phyloP scores from a whole-genome alignment of 345 rosid species.

The Euclidium syriacum region DNA sequence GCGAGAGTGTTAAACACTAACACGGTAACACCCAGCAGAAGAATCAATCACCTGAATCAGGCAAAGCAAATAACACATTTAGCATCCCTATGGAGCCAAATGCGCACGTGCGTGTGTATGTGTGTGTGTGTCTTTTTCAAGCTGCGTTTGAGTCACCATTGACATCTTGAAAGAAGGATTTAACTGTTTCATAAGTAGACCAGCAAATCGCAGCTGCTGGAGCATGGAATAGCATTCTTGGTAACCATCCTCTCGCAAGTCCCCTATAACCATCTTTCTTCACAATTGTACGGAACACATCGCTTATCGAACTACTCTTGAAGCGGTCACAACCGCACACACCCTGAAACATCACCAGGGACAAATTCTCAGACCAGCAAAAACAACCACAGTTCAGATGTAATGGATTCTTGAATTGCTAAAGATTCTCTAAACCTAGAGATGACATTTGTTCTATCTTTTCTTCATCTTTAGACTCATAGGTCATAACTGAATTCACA shows the following conservation, averaged over 20 bases:
- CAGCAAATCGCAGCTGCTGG: conserved; percentile 99
- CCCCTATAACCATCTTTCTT: conserved; percentile 84
- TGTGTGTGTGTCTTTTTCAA: conserved; percentile 25
- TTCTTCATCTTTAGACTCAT: background rate
- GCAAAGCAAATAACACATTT: conserved; percentile 7
- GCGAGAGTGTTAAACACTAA: conserved; percentile 7
- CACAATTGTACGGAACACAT: conserved; percentile 59
- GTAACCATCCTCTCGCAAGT: conserved; percentile 89
- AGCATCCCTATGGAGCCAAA: too few species aligned
- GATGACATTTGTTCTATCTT: background rate
- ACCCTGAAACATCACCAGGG: conserved; percentile 49
- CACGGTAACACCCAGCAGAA: conserved; percentile 2
- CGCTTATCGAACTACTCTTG: conserved; percentile 58
- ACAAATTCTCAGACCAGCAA: background rate
- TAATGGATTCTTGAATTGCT: background rate
- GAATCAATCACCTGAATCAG: conserved; percentile 21
- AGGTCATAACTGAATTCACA: background rate
- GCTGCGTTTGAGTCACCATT: conserved; percentile 37
- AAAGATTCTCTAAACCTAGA: background rate
- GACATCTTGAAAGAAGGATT: conserved; percentile 62
- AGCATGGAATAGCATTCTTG: conserved; percentile 97
- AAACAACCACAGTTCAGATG: background rate
- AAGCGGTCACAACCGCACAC: conserved; percentile 96
- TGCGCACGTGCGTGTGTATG: background rate
- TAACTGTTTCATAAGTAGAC: conserved; percentile 84